Base-by-base conservation (phyloP, 2,329 filamentous ascomycete genomes). In the Fusarium sp. region DNA sequence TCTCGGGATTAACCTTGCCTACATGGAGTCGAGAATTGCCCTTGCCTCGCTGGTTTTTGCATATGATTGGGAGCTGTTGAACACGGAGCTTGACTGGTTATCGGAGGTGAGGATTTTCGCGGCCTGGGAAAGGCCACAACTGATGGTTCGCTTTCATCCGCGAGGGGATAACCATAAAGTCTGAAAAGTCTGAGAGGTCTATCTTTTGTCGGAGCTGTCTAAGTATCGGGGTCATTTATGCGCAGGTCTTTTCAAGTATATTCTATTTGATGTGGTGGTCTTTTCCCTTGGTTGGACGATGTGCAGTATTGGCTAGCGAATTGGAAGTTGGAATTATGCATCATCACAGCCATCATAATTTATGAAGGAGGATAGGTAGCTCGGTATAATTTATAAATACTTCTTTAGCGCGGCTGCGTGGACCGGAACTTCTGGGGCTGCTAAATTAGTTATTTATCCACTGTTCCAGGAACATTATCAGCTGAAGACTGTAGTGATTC, bases 1-100 rank as follows among this genome's bases (percentile, higher is more conserved):
- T 22, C 20, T 62, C 0, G 59, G 59, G 11, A 45, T 62, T 3
- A 62, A 62, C 13, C 59, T 62, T n/a, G 59, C 59, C 1, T 62
- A 62, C 7, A 19, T 62, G 4, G 48, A 62, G 14, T 23, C 37
- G 1, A 55, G 48, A 7, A 32, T 56, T 2, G 30, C 48, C 3
- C 19, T 62, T 7, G 59, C 59, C 11, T 62, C 59, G 0, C 13
- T 63, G 2, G 39, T 33, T 5, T 63, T 48, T 19, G 23, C 41
- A 5, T 63, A 35, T 15, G 22, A 63, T 45, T 57, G 58, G 58
- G 60, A 63, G 19, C 13, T 50, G 22, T 32, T 58, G 0, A 56
- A 43, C 10, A 37, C 33, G 7, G 40, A 64, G 7, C 17, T 58
- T 4, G 35, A 47, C 20, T 58, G 50, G 35, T 7, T 51, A 0